These are phyloP conservation scores for Artemisia princeps DNA, from an alignment of 140 eudicot species.

Conservation along the genomic window DNA sequence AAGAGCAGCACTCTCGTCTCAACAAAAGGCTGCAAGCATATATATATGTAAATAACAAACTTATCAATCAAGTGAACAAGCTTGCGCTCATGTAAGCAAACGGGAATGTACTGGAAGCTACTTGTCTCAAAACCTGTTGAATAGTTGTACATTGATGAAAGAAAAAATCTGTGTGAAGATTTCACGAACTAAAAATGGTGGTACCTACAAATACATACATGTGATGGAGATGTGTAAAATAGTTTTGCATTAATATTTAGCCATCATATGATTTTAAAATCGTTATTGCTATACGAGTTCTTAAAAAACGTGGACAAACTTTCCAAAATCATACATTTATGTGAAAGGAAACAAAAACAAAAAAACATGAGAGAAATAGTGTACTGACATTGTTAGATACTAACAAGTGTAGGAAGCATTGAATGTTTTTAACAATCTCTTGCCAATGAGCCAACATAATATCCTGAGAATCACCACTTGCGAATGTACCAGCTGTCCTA, in stretches of 20 bases:
- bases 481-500: conserved; percentile 54
- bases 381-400: conserved; percentile 62
- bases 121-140: conserved; percentile 58
- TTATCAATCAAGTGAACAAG: background rate
- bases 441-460: conserved; percentile 83
- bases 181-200: conserved; percentile 79
- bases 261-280: conserved; percentile 22
- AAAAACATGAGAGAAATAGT: conserved; percentile 1
- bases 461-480: conserved; percentile 49
- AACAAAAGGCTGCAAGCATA: conserved; percentile 59
- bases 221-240: conserved; percentile 7
- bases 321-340: background rate
- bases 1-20: conserved; percentile 89
- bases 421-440: conserved; percentile 76
- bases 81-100: conserved; percentile 6
- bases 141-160: conserved; percentile 83
- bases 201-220: conserved; percentile 50
- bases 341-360: background rate
- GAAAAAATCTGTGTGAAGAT: conserved; percentile 79
- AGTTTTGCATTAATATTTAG: conserved; percentile 3
- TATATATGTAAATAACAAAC: background rate
- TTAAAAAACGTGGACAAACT: background rate
- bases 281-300: background rate
- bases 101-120: conserved; percentile 13
- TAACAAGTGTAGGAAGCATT: conserved; percentile 51